phyloP scores from a whole-genome alignment of 1,284 basidiomycete genomes.

The Ganoderma leucocontextum region DNA sequence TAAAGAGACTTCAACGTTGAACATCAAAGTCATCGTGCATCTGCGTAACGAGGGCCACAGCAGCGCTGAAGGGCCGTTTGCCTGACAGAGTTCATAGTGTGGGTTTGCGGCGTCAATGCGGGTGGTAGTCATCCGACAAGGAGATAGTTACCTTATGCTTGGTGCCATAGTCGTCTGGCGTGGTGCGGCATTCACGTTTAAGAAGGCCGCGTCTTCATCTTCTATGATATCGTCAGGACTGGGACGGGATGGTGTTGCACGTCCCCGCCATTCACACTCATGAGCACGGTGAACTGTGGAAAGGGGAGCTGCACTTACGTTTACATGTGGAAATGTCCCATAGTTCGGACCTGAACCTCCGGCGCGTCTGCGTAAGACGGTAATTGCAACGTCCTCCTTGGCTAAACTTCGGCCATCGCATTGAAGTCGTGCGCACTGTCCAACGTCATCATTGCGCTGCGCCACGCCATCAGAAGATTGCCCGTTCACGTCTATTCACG shows the following conservation, averaged over 20 bases:
- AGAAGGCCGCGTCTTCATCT: background rate
- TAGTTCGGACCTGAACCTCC: background rate
- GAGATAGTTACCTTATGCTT: background rate
- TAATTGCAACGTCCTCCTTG: background rate
- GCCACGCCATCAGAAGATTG: constrained; percentile 1
- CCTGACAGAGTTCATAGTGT: background rate
- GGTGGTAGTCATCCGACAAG: background rate
- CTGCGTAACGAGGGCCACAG: background rate
- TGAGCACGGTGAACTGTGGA: background rate
- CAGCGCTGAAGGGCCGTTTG: background rate
- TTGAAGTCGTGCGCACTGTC: background rate
- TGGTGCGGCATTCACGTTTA: background rate
- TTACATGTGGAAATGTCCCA: background rate
- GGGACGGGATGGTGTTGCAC: background rate
- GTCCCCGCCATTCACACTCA: background rate
- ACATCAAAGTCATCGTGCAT: background rate
- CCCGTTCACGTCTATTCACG: constrained; percentile 17
- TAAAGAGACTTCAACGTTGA: background rate
- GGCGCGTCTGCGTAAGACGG: background rate
- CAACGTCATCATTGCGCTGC: constrained; percentile 8
- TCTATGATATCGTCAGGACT: background rate
- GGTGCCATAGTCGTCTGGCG: background rate
- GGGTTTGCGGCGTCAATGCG: background rate
- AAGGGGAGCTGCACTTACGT: background rate
- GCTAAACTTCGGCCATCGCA: background rate